Percentiles rank a stretch among this genome's conserved stretches.
phyloP scores from a whole-genome alignment of 441 rosid species.

The Corymbia calophylla region DNA sequence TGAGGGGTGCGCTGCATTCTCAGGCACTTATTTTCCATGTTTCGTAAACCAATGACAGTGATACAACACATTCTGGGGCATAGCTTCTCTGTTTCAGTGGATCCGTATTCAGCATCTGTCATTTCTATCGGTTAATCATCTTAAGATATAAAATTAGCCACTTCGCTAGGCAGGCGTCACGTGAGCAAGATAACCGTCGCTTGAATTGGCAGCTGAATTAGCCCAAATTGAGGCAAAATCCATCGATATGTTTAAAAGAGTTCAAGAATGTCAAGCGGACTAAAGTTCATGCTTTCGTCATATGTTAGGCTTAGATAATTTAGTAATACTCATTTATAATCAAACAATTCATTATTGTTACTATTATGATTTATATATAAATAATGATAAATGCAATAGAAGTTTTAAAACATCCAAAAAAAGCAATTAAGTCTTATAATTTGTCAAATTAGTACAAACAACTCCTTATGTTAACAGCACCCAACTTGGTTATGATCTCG shows the following conservation, averaged over 20 bases:
- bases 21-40: not conserved
- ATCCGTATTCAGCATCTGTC: not conserved
- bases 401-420: not conserved
- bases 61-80: not conserved
- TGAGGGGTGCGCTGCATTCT: not conserved
- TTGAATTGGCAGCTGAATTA: not conserved
- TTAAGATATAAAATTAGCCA: not conserved
- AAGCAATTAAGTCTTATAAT: not conserved
- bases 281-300: not conserved
- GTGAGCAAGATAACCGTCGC: not conserved
- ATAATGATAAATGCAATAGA: not conserved
- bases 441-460: not conserved
- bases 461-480: not conserved
- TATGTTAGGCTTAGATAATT: not conserved
- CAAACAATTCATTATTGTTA: not conserved
- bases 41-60: not conserved
- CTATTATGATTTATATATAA: not conserved
- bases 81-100: not conserved
- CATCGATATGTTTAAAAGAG: not conserved
- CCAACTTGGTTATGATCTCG: not conserved
- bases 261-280: not conserved
- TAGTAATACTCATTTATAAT: not conserved
- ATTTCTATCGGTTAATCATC: not conserved
- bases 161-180: not conserved
- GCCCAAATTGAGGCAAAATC: not conserved